phyloP scores from a whole-genome alignment of 495 filamentous ascomycete genomes.

The Glutinoglossum americanum region DNA sequence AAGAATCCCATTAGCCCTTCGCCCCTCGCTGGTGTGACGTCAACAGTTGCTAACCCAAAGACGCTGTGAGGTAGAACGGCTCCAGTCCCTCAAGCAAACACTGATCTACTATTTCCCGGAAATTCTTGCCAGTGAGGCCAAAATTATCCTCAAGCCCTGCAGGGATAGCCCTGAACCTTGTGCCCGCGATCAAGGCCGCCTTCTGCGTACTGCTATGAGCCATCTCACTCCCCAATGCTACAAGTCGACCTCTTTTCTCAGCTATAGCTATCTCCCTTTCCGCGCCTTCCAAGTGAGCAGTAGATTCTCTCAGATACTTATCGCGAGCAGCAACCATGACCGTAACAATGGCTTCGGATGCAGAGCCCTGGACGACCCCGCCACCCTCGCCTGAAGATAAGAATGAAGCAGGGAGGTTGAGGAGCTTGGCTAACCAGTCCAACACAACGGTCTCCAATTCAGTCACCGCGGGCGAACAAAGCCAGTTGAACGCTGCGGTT shows the following conservation, averaged over 20 bases:
- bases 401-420: slow-evolving; percentile 55
- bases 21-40: not conserved
- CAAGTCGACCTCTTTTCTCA: slow-evolving; percentile 43
- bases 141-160: slow-evolving; percentile 39
- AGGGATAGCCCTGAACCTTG: slow-evolving; percentile 46
- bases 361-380: slow-evolving; percentile 88
- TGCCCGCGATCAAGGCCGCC: slow-evolving; percentile 68
- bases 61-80: slow-evolving; percentile 75
- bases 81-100: slow-evolving; percentile 40
- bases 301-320: slow-evolving; percentile 41
- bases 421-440: slow-evolving; percentile 67
- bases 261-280: slow-evolving; percentile 44
- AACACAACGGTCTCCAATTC: slow-evolving; percentile 88
- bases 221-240: slow-evolving; percentile 60
- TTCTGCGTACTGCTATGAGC: slow-evolving; percentile 74
- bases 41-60: slow-evolving; percentile 24
- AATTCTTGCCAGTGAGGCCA: slow-evolving; percentile 41
- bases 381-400: slow-evolving; percentile 60
- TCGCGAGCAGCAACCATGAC: slow-evolving; percentile 81
- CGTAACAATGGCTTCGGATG: slow-evolving; percentile 71
- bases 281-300: slow-evolving; percentile 28
- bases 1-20: not conserved
- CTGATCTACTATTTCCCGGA: slow-evolving; percentile 38
- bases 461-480: slow-evolving; percentile 85
- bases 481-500: slow-evolving; percentile 90